These are phyloP conservation scores for Picea sitchensis DNA, from an alignment of 75 land plant genomes.

Conservation along the genomic window DNA sequence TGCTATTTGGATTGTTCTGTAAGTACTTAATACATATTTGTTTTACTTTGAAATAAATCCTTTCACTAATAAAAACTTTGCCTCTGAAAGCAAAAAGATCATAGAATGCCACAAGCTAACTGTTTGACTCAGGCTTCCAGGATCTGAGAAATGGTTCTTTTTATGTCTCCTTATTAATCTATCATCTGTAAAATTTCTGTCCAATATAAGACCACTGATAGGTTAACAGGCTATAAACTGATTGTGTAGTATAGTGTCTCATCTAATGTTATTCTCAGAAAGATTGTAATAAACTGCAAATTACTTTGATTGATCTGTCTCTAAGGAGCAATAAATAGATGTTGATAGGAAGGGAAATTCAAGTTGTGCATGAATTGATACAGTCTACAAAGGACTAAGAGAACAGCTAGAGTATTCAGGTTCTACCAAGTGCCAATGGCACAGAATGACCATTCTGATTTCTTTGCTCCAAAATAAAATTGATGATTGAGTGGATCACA, in stretches of 20 bases:
- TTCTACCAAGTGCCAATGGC: background rate
- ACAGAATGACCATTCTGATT: background rate
- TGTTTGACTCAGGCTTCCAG: background rate
- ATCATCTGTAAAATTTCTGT: background rate
- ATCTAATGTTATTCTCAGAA: background rate
- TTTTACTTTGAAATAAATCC: too few species aligned
- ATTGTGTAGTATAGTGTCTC: background rate
- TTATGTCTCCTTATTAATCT: background rate
- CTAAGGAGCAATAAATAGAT: background rate
- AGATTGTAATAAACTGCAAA: background rate
- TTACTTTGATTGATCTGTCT: background rate
- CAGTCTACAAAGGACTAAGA: background rate
- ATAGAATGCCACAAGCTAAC: background rate
- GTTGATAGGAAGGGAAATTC: background rate
- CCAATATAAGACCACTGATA: too few species aligned
- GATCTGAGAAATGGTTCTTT: background rate
- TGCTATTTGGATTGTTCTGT: conserved; percentile 76
- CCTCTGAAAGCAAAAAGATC: background rate
- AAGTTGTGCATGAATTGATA: background rate
- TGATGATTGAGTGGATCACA: background rate
- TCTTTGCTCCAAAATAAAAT: background rate
- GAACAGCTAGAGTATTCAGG: background rate
- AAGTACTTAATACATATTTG: conserved; percentile 21
- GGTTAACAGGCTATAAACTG: conserved; percentile 4
- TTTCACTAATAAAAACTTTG: background rate